Base-by-base conservation (phyloP, 345 rosid genomes). In the Camelina hispida region DNA sequence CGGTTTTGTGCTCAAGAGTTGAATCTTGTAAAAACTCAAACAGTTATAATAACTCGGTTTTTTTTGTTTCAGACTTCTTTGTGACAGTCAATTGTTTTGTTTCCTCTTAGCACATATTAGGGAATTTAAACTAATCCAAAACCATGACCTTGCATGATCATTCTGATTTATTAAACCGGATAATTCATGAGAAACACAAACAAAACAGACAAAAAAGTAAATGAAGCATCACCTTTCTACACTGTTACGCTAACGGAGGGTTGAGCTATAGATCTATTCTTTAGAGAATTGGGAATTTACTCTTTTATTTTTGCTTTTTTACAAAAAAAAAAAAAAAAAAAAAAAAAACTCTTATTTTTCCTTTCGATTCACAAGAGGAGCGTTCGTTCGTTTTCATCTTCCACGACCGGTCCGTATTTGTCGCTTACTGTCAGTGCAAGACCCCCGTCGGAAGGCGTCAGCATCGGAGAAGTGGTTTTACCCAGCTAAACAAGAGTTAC, bases 1-100 rank as follows among this genome's bases (percentile, higher is more conserved):
- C 95, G 12, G 9, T 85, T 6, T 81, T 62, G 30, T 66, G 64
- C 77, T 80, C 83, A 2, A 75, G 80, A 69, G 12, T 14, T 69
- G 64, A 69, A 40, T 65, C 60, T 15, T 62, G 71, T 32, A 63
- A 47, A 56, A 55, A 62, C 62, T 17, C 55, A 13, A 79, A 68
- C 55, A 66, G 63, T 30, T 52, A 42, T 72, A 20, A 35, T 72
- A 20, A 35, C 10, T 78, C 18, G 18, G 60, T 25, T 63, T 69
- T 20, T 44, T 8, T 20, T 20, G 23, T 59, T 44, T 17, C 23
- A 32, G 9, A 55, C 40, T 22, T 50, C 22, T 53, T 13, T 52
- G 62, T 42, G 6, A 10, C 4, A 11, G 3, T 72, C 28, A 42
- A 55, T 14, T 0, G 8, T 6, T 75, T 59, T 68, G 62, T 58